A percentile compares a stretch with the other conserved stretches of the same genome.
phyloP scores from a whole-genome alignment of 2,329 filamentous ascomycete genomes.

The Arthrobotrys entomopaga region DNA sequence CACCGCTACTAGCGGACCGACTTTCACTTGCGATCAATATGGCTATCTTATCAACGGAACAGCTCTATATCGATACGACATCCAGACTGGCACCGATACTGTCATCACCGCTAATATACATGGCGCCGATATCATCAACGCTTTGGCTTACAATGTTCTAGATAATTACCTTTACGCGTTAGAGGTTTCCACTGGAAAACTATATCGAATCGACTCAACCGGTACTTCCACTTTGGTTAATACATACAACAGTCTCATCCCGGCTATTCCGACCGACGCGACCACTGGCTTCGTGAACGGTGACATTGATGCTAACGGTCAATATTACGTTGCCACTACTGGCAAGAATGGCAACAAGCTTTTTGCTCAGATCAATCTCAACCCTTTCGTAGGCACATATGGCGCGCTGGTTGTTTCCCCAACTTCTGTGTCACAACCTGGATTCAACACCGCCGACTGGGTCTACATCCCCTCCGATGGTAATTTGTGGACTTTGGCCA shows the following conservation, averaged over 20 bases:
- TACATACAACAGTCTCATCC: neutral
- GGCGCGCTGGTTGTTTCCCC: neutral
- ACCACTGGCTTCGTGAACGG: neutral
- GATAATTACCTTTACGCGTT: neutral
- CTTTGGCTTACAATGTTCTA: neutral
- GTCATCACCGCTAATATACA: neutral
- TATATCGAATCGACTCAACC: neutral
- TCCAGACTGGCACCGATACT: neutral
- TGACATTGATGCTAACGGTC: conserved; percentile 4
- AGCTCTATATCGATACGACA: neutral
- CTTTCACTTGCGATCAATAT: neutral
- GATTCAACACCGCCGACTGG: conserved; percentile 11
- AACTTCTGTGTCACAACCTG: neutral
- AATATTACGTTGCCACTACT: conserved; percentile 1
- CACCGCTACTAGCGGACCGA: neutral
- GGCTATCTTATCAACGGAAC: neutral
- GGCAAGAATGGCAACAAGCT: conserved; percentile 5
- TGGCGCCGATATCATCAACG: neutral
- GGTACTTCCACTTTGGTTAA: neutral
- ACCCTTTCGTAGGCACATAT: neutral
- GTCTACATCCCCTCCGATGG: conserved; percentile 17
- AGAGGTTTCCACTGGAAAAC: neutral
- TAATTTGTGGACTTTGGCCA: conserved; percentile 18
- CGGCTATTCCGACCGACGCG: neutral
- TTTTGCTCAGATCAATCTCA: neutral